Percentiles rank a stretch among this genome's conserved stretches.
Evolutionary conservation across 441 rosid genomes (phyloP).

Genomic region (Syzygium syzygioides): DNA sequence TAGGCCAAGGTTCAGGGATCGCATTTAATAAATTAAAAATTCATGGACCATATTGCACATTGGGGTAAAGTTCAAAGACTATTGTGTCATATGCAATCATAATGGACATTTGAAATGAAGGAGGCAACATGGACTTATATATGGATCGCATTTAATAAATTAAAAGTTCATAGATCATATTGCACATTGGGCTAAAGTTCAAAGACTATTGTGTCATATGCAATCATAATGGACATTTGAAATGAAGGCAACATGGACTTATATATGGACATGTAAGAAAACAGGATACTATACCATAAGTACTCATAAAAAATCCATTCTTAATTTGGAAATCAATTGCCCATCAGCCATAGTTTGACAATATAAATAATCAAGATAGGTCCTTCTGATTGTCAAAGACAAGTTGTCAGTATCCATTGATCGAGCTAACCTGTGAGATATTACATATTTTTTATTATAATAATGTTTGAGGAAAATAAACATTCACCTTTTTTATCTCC

Average conservation of each 20-base stretch:
- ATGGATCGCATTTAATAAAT: fast-evolving
- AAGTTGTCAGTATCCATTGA: neutral
- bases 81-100: too few relatives aligned
- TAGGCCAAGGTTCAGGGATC: fast-evolving
- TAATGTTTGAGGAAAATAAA: neutral
- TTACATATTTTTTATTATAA: neutral
- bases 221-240: too few relatives aligned
- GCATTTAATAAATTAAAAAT: fast-evolving
- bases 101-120: too few relatives aligned
- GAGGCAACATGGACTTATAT: too few relatives aligned
- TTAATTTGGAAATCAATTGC: neutral
- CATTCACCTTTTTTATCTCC: neutral
- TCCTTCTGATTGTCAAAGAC: neutral
- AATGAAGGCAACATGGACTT: too few relatives aligned
- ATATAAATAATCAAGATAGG: neutral
- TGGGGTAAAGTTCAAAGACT: fast-evolving
- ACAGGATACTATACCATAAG: too few relatives aligned
- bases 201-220: fast-evolving
- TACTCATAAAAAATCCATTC: neutral
- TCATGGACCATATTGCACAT: too few relatives aligned
- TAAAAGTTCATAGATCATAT: too few relatives aligned
- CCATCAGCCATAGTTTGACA: neutral
- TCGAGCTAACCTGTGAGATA: neutral
- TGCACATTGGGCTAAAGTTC: too few relatives aligned
- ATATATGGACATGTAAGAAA: too few relatives aligned